Percentiles rank a stretch among this genome's conserved stretches.
Evolutionary conservation across 805 yeast genomes (phyloP).

Genomic region (Komagataella mondaviorum): DNA sequence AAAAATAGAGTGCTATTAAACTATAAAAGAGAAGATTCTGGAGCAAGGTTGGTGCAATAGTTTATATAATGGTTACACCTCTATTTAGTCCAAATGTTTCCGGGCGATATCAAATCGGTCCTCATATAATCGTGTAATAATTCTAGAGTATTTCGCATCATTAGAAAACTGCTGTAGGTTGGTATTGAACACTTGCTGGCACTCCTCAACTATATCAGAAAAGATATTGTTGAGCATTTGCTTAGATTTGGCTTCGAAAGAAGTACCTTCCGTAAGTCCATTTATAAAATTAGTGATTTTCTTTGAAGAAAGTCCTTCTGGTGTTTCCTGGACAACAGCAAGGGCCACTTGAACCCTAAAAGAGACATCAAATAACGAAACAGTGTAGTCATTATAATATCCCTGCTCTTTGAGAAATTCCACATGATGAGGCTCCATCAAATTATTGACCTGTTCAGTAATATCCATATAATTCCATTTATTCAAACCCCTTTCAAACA

Average conservation of each 20-base stretch:
- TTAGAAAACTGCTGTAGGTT: not conserved
- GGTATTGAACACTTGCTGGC: not conserved
- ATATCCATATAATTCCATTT: slow-evolving; percentile 64
- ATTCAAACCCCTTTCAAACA: slow-evolving; percentile 28
- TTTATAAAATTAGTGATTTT: slow-evolving; percentile 23
- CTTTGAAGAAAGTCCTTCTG: slow-evolving; percentile 13
- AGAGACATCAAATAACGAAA: slow-evolving; percentile 38
- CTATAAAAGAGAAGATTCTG: not conserved
- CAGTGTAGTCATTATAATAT: slow-evolving; percentile 67
- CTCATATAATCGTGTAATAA: not conserved
- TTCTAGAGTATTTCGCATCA: not conserved
- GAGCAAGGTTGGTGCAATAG: not conserved
- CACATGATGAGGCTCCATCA: slow-evolving; percentile 22
- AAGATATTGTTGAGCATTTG: slow-evolving; percentile 6
- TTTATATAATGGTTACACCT: not conserved
- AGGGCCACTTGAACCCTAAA: slow-evolving; percentile 69
- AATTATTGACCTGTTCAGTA: slow-evolving; percentile 23
- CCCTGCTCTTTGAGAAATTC: slow-evolving; percentile 34
- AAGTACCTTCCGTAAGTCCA: slow-evolving; percentile 35
- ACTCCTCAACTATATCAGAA: not conserved
- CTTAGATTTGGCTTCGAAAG: slow-evolving; percentile 19
- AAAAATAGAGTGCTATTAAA: slow-evolving; percentile 13
- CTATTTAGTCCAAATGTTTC: not conserved
- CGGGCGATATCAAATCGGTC: not conserved
- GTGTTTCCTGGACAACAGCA: slow-evolving; percentile 33